Base-by-base conservation (phyloP, 1,284 basidiomycete species). In the Papiliotrema terrestris region DNA sequence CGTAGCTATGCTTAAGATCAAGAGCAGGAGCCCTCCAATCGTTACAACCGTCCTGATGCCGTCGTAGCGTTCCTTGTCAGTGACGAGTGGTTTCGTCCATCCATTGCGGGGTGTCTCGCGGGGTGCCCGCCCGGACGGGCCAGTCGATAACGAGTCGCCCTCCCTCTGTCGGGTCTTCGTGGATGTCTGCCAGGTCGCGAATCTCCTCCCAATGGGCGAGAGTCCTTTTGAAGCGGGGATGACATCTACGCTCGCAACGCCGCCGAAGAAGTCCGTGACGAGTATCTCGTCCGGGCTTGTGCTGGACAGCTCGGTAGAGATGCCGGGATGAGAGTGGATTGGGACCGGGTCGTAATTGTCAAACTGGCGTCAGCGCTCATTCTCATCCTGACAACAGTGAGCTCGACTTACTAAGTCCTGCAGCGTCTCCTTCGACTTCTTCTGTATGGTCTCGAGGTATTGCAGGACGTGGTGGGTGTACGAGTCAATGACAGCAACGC, bases 191-290 rank as follows among this genome's bases (percentile, higher is more conserved):
- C 45, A 41, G 23, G 26, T 20, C 9, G 36, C 17, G 23, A 19
- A n/a, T 13, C 20, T 19, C 23, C 36, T 44, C 6, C 44, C 23
- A n/a, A 19, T 19, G 8, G 26, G 32, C 5, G 15, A 20, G 29
- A 37, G 36, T 14, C 32, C 37, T 39, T 15, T 4, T 8, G 14
- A 15, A 8, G 35, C 36, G 14, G 61, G 54, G 22, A 44, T 57
- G 15, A 82, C 64, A 64, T 96, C 91, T 0, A 88, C 90, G 56
- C 88, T 86, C 2, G 89, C 82, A 9, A 97, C 91, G 1, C 89
- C 91, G 2, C 95, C 95, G 64, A 98, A 91, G 74, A 98, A 98
- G 76, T 98, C 94, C 3, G 94, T 97, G 58, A 98, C 82, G 17
- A 86, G 83, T 0, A 88, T 83, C n/a, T 84, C 74, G 44, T 81